Evolutionary conservation across 139 green algal genomes (phyloP), one percentile per base, ranked within the genome.

Genomic region (Deuterostichococcus epilithicus): DNA sequence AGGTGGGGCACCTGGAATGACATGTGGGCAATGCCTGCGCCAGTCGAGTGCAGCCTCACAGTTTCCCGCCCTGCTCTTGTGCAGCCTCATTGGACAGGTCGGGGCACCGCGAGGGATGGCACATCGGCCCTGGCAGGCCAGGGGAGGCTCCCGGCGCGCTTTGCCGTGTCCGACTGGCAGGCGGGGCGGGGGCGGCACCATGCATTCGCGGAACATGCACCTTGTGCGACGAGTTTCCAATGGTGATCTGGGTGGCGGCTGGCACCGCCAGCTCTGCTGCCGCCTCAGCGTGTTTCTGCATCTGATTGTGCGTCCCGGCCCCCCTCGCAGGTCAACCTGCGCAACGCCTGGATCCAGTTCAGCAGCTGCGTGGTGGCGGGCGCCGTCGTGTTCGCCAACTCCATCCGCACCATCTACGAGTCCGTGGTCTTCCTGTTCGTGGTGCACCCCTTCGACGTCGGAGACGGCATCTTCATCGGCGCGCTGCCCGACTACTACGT

Each of bases 371-470:
- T 79, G 2, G 74, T 91, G 26, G 81, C 82, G 15, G 84, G 86
- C 30, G 80, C 81, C 47, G 91, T 92, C 68, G 84, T 90, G 35
- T 92, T 92, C 81, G 83, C 84, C 69, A 90, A 86, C 78, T 83
- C 59, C 45, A 73, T 93, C 34, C 78, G 74, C 68, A 76, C 76
- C 34, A 70, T 91, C 35, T 93, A 88, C 76, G 89, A 94, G 77
- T 70, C 82, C 20, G 79, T 89, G 28, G 75, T 94, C 33, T 91
- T 91, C 78, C 84, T 94, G 36, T 94, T 94, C 72, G 78, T 89
- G 30, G 80, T 92, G 68, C 89, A 92, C 78, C 81, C 90, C 66
- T 94, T 90, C 80, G 90, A 94, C 73, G 87, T 94, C 8, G 90
- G 87, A 4, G 90, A 94, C 76, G 63, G 75, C 67, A 66, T 79